Evolutionary conservation across 2,329 filamentous ascomycete genomes (phyloP).

Genomic region (Lecanicillium sp.): DNA sequence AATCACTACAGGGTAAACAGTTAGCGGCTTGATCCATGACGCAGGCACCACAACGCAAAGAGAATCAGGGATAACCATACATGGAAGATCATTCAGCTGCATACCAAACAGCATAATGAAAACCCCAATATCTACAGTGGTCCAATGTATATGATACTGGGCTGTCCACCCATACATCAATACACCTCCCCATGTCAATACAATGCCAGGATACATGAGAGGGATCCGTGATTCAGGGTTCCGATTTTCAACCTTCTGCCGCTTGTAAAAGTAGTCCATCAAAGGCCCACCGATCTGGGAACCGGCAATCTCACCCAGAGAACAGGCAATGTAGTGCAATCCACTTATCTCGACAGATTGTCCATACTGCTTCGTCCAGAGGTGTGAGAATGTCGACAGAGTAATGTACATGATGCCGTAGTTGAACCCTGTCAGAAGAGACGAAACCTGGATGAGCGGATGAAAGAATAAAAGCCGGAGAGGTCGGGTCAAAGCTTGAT

Average conservation of each 20-base stretch:
- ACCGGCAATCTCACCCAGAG: conserved; percentile 52
- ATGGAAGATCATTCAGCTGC: conserved; percentile 23
- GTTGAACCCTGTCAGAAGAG: conserved; percentile 47
- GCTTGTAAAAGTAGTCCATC: conserved; percentile 30
- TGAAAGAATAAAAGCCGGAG: conserved; percentile 48
- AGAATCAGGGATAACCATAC: too few species aligned
- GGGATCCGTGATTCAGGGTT: conserved; percentile 19
- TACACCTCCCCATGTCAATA: conserved; percentile 30
- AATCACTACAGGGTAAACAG: too few species aligned
- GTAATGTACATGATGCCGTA: conserved; percentile 58
- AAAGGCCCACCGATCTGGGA: conserved; percentile 35
- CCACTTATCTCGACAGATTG: conserved; percentile 49
- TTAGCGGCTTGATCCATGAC: too few species aligned
- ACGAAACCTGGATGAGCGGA: conserved; percentile 49
- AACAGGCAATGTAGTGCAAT: conserved; percentile 56
- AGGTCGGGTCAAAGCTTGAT: conserved; percentile 39
- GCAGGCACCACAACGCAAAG: too few species aligned
- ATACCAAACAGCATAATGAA: conserved; percentile 22
- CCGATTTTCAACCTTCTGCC: too few species aligned
- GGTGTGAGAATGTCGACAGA: conserved; percentile 49
- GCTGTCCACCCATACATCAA: conserved; percentile 37
- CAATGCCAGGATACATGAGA: conserved; percentile 15
- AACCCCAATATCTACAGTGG: conserved; percentile 26
- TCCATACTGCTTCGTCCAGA: conserved; percentile 49
- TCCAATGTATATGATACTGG: conserved; percentile 26